Base-by-base conservation (phyloP, 1,139 yeast genomes). In the Candida smagusa region DNA sequence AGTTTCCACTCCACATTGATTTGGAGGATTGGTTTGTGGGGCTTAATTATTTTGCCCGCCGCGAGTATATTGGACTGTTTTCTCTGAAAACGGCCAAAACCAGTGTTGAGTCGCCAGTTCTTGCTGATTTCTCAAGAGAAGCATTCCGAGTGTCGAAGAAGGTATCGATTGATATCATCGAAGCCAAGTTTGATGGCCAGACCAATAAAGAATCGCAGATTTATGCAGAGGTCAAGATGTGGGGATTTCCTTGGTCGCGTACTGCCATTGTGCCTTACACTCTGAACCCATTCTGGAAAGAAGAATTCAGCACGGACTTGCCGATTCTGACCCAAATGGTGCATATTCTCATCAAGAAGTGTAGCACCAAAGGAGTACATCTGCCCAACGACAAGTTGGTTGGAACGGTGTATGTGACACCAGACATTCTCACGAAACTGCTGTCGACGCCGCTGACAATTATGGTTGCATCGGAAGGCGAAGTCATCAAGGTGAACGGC, bases 1-100 rank as follows among this genome's bases (percentile, higher is more conserved):
- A 79, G 48, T 86, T 87, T 47, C 83, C 85, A 1, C 64, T 81
- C 30, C 79, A 79, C 47, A 78, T 80, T 26, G 95, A 86, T 56
- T 69, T 83, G 38, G 94, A 84, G 49, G 94, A 85, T 56, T 88
- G 96, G 96, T 72, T 79, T 48, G 85, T 86, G 6, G 83, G 90
- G 0, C 61, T 88, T 40, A 76, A 74, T 42, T 77, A 86, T 16
- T 81, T 84, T 52, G 74, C 95, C 3, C 74, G 74, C 46, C 63
- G 83, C 30, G 88, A 83, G 45, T 76, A 71, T 42, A 70, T 71
- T 41, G 76, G 76, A 6, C 34, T 22, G 9, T 42, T 40, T 43
- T 34, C 30, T 9, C 32, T 31, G 23, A 29, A 29, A 12, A 11
- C 30, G 9, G n/a, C 40, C 9, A 23, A 28, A 6, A 9, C 26